These are phyloP conservation scores for Mercurialis annua DNA, from an alignment of 345 rosid genomes.

Conservation along the genomic window DNA sequence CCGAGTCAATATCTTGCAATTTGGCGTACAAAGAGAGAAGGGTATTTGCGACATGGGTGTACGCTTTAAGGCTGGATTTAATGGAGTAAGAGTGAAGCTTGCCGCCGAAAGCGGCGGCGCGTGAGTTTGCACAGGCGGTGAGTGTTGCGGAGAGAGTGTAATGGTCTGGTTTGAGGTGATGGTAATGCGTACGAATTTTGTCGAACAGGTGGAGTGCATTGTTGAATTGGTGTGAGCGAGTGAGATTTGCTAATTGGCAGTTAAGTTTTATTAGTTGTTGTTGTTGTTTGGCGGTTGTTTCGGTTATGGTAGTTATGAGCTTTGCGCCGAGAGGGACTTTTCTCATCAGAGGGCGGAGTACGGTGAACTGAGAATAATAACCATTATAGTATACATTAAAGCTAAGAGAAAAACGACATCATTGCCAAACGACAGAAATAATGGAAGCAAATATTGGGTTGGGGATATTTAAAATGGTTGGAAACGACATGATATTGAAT, in stretches of 20 bases:
- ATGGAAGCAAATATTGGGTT: too few species aligned
- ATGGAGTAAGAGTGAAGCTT: constrained; percentile 58
- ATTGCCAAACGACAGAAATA: too few species aligned
- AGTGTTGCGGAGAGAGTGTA: constrained; percentile 58
- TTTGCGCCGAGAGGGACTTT: not conserved
- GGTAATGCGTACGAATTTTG: constrained; percentile 33
- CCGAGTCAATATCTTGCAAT: constrained; percentile 31
- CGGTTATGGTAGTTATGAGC: not conserved
- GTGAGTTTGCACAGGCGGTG: constrained; percentile 53
- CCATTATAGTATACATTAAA: too few species aligned
- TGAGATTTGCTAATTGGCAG: constrained; percentile 38
- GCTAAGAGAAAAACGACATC: too few species aligned
- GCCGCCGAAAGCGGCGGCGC: constrained; percentile 36
- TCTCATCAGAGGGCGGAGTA: not conserved
- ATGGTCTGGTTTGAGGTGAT: constrained; percentile 49
- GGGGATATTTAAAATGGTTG: too few species aligned
- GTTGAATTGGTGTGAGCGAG: constrained; percentile 39
- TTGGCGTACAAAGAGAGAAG: constrained; percentile 58
- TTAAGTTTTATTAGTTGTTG: constrained; percentile 46
- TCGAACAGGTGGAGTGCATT: constrained; percentile 53
- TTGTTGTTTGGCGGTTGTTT: not conserved
- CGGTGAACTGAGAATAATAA: too few species aligned
- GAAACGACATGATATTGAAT: too few species aligned
- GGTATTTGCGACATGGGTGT: constrained; percentile 56
- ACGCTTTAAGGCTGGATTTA: constrained; percentile 41